Evolutionary conservation across 345 rosid genomes (phyloP), one percentile per base, ranked within the genome.

Genomic region (Arabis alpina): DNA sequence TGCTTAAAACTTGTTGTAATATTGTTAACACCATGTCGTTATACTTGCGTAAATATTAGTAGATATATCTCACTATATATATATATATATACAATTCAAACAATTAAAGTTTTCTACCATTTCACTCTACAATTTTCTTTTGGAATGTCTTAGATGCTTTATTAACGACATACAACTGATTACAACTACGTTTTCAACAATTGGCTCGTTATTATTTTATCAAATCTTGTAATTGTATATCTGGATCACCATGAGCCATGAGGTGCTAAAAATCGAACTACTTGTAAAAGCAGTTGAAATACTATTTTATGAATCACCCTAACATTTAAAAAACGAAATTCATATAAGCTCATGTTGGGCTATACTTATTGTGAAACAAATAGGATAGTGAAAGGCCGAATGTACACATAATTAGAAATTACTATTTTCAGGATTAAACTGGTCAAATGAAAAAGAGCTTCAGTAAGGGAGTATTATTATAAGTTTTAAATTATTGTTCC

Each of bases 21-120:
- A 56, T 58, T 59, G 77, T 43, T 52, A 41, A 74, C 68, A 74
- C 60, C 34, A 60, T 74, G 66, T 74, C 72, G 32, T 58, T 56
- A 56, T 12, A 43, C 76, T 54, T 43, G 14, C 11, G 43, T 19
- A 27, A 30, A 58, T 5, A 39, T 24, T 5, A 44, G 8, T 30
- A 55, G 24, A 30, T 39, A 69, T 10, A 2, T 6, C 2, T 28
- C 32, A 28, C 32, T n/a, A 10, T 40, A 14, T 11, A 66, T 19
- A 19, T 19, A 19, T 19, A 40, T 39, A 69, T 10, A 2, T 7
- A 3, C 40, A n/a, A 24, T n/a, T 25, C 4, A 39, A 9, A 44
- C 9, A 37, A 42, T 5, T 10, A 40, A 12, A 1, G 42, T 45
- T 68, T 23, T 2, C 23, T 34, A 56, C 12, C 43, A 28, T 32